Conservation (phyloP, 768 basidiomycete species). For the Pleurotus djamor region DNA sequence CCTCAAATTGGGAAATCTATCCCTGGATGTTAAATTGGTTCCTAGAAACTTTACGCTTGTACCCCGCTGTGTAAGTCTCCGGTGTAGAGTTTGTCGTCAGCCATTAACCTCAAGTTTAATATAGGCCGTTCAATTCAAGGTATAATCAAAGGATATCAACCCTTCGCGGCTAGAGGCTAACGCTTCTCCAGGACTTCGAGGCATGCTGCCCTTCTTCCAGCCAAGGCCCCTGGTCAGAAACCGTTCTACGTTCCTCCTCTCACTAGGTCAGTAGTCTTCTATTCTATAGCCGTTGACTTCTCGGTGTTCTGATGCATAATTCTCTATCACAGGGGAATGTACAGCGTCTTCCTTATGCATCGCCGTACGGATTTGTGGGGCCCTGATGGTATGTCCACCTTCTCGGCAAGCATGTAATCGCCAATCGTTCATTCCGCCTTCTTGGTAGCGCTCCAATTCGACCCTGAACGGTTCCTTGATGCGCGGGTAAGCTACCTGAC, state of each 20-base stretch:
- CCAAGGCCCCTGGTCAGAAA: constrained; percentile 24
- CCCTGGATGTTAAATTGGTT: neutral
- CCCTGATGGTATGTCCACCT: constrained; percentile 48
- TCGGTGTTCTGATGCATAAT: no score
- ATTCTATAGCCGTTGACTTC: no score
- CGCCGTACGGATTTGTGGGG: constrained; percentile 65
- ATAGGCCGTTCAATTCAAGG: constrained; percentile 35
- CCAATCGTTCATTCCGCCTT: neutral
- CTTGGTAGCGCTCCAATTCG: constrained; percentile 49
- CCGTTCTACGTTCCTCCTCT: constrained; percentile 39
- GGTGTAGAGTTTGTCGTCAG: neutral
- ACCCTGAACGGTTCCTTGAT: constrained; percentile 69
- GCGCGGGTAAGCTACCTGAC: constrained; percentile 55
- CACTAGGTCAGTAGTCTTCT: constrained; percentile 19
- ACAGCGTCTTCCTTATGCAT: constrained; percentile 59
- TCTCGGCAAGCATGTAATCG: neutral
- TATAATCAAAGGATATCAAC: neutral
- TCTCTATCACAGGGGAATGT: constrained; percentile 28
- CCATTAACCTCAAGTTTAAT: neutral
- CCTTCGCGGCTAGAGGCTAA: neutral
- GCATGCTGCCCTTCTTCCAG: constrained; percentile 21
- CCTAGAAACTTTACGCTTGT: constrained; percentile 51
- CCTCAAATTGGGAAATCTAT: no score
- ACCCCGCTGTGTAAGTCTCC: constrained; percentile 43
- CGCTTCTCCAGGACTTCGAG: constrained; percentile 15